Evolutionary conservation across 192 early-diverging fungal species (phyloP), one percentile per base, ranked within the genome.

Genomic region (Linnemannia elongata): DNA sequence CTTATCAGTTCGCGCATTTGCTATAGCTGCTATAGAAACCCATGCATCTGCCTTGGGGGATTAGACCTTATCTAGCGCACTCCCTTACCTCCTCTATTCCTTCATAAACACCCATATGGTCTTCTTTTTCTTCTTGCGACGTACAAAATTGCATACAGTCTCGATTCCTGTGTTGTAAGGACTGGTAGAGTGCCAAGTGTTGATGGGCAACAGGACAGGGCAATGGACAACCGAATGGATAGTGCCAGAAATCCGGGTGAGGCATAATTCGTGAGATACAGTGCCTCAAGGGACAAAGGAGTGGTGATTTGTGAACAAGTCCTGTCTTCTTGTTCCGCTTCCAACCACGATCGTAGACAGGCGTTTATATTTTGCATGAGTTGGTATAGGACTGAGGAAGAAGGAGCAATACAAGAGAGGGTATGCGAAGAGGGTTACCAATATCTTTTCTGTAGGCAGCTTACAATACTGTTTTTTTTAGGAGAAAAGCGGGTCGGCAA

Each of bases 1-100:
- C 82, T 83, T 54, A 42, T 83, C 55, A 54, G 76, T 20, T 35
- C 82, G 39, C 22, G 57, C 42, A 13, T 77, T 27, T 83, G 82
- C 18, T 83, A 83, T 63, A 74, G 24, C 3, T 83, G 82, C 38
- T 30, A 47, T 54, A 72, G 76, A 60, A 13, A 69, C 44, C 76
- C 76, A n/a, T 83, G 82, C 41, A 68, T 13, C 42, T 83, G 82
- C 71, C 0, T 0, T 27, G 30, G 60, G 18, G 13, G 10, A 9
- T 69, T 42, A 22, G 39, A 68, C 6, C 20, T 76, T 18, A 81
- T 81, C 74, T 81, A 81, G 72, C 27, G 10, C 35, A 63, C 20
- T 8, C 30, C 24, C 15, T 63, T 45, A 54, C 18, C 27, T 69
- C 27, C 33, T 0, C 54, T 9, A 73, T 54, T 54, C 20, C 24